Evolutionary conservation across 345 rosid species (phyloP).

Genomic region (Rhodamnia rubescens): DNA sequence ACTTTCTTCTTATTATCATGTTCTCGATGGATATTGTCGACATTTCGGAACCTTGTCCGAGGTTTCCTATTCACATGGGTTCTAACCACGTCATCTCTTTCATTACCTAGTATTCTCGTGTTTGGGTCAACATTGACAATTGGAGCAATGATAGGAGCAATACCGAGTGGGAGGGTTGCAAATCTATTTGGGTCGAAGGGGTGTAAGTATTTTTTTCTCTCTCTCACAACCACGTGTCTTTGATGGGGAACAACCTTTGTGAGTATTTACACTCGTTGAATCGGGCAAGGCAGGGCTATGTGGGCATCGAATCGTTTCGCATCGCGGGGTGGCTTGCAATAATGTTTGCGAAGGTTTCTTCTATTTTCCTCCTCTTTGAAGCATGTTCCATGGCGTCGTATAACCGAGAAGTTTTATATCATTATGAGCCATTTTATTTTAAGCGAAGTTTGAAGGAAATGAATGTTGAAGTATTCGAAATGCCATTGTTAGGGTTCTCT

Average conservation of each 20-base stretch:
- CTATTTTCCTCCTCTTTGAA: background rate
- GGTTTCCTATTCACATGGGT: background rate
- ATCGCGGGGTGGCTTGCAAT: constrained; percentile 22
- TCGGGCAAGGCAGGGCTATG: constrained; percentile 16
- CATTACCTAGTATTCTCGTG: constrained; percentile 12
- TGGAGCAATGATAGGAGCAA: constrained; percentile 20
- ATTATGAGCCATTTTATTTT: background rate
- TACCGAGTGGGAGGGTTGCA: constrained; percentile 19
- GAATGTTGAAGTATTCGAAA: background rate
- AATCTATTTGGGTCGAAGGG: constrained; percentile 19
- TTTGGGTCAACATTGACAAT: constrained; percentile 22
- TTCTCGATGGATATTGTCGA: background rate
- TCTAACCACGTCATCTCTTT: background rate
- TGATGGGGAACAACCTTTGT: too few species aligned
- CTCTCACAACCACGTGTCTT: background rate
- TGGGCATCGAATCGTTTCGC: constrained; percentile 13
- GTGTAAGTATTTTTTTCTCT: constrained; percentile 4
- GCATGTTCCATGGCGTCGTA: background rate
- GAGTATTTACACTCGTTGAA: background rate
- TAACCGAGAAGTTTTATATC: background rate
- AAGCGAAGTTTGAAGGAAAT: background rate
- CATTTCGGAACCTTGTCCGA: background rate
- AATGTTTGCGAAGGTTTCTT: constrained; percentile 9
- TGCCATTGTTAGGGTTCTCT: background rate
- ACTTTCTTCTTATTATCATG: background rate